Conservation (phyloP, 139 green algal species). For the Tetraselmis striata region DNA sequence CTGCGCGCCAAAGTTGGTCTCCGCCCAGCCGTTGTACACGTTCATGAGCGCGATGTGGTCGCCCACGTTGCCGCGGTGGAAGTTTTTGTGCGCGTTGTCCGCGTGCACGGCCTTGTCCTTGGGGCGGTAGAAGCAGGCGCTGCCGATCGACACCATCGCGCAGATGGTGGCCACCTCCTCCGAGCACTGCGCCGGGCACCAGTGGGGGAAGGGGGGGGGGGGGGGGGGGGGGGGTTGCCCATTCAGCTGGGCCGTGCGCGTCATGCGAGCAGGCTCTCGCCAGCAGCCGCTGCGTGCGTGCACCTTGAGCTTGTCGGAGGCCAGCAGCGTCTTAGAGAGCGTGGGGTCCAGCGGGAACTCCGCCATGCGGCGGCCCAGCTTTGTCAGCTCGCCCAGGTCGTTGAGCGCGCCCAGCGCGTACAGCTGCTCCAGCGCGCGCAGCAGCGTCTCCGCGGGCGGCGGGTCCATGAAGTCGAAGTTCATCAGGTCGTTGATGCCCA, state of each 20-base stretch:
- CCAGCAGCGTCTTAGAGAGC: conserved; percentile 90
- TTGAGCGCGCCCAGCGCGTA: conserved; percentile 97
- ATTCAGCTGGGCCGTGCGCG: no score
- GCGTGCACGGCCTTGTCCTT: conserved; percentile 93
- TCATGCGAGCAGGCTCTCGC: no score
- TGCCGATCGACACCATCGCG: conserved; percentile 88
- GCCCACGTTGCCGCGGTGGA: conserved; percentile 73
- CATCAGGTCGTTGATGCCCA: conserved; percentile 85
- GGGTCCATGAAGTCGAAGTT: conserved; percentile 92
- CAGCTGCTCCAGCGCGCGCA: conserved; percentile 85
- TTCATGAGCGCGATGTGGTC: conserved; percentile 94
- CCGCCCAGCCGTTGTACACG: conserved; percentile 80
- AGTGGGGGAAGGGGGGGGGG: not conserved
- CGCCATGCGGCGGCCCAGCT: conserved; percentile 88
- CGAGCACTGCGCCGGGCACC: conserved; percentile 6
- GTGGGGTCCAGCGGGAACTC: conserved; percentile 97
- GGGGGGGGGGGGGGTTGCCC: no score
- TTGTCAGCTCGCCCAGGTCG: conserved; percentile 85
- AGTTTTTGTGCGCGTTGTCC: conserved; percentile 88
- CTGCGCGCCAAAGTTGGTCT: conserved; percentile 80
- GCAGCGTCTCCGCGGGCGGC: conserved; percentile 82
- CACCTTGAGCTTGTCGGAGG: conserved; percentile 73
- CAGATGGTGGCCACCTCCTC: conserved; percentile 85
- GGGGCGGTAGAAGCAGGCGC: conserved; percentile 90
- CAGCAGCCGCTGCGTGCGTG: no score